Percentiles rank a stretch among this genome's conserved stretches.
phyloP scores from a whole-genome alignment of 139 green algal species.

The Chlamydomonas eustigma region DNA sequence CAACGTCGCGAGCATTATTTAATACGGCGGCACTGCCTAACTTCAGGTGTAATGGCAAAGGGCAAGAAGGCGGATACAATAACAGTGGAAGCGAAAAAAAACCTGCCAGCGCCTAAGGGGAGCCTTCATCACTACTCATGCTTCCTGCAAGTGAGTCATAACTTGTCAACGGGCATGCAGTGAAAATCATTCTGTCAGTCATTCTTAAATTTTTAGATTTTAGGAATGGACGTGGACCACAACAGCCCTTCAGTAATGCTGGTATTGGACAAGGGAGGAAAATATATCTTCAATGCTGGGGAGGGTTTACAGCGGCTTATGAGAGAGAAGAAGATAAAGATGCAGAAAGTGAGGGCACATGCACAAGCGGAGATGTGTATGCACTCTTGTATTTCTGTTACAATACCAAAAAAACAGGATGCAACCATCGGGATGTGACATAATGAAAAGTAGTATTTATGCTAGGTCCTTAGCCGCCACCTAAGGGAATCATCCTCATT shows the following conservation, averaged over 20 bases:
- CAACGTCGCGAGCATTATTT: too few relatives aligned
- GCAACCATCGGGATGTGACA: too few relatives aligned
- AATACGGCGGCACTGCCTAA: too few relatives aligned
- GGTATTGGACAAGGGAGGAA: conserved; percentile 79
- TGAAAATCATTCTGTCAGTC: not conserved
- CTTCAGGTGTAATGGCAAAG: too few relatives aligned
- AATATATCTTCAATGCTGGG: conserved; percentile 93
- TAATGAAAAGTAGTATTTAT: too few relatives aligned
- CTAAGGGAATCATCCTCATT: too few relatives aligned
- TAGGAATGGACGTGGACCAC: conserved; percentile 56
- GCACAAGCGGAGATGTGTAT: not conserved
- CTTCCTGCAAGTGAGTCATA: not conserved
- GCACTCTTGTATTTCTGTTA: not conserved
- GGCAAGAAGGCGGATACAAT: too few relatives aligned
- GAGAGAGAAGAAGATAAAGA: conserved; percentile 77
- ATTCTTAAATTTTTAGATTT: conserved; percentile 21
- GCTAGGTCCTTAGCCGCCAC: too few relatives aligned
- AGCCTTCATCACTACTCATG: not conserved
- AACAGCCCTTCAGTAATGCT: conserved; percentile 78
- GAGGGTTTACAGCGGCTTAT: conserved; percentile 90
- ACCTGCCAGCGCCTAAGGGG: too few relatives aligned
- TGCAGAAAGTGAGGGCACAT: conserved; percentile 50
- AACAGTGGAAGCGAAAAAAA: too few relatives aligned
- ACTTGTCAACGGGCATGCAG: not conserved
- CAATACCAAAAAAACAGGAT: too few relatives aligned